These are phyloP conservation scores for Blastobotrys robertii DNA, from an alignment of 805 yeast species.

Conservation along the genomic window DNA sequence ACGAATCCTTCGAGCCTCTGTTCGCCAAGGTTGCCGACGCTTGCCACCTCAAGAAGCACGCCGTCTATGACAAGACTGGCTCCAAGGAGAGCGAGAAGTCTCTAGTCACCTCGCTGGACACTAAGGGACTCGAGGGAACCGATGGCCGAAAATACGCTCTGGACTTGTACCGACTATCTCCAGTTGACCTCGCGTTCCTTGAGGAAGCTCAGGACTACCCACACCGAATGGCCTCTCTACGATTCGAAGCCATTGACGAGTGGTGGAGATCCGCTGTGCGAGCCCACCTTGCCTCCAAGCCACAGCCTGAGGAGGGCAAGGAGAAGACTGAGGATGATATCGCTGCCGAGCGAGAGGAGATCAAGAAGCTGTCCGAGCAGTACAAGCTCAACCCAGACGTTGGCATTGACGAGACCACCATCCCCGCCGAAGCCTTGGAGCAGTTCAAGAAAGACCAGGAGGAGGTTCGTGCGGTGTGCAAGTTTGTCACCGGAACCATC, in stretches of 20 bases:
- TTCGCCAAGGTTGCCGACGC: slow-evolving; percentile 57
- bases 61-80: slow-evolving; percentile 41
- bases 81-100: slow-evolving; percentile 29
- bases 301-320: slow-evolving; percentile 17
- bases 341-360: slow-evolving; percentile 25
- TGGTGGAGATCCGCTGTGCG: slow-evolving; percentile 76
- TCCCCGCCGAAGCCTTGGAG: slow-evolving; percentile 29
- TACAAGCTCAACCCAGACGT: slow-evolving; percentile 76
- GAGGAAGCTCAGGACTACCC: slow-evolving; percentile 58
- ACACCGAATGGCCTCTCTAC: slow-evolving; percentile 64
- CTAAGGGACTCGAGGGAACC: slow-evolving; percentile 77
- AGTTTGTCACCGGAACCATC: slow-evolving; percentile 47
- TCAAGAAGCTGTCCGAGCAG: slow-evolving; percentile 36
- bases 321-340: slow-evolving; percentile 30
- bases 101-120: slow-evolving; percentile 60
- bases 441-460: slow-evolving; percentile 43
- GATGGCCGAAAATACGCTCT: slow-evolving; percentile 79
- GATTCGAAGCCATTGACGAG: slow-evolving; percentile 82
- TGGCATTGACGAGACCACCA: slow-evolving; percentile 31
- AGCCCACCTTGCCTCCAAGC: slow-evolving; percentile 26
- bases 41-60: slow-evolving; percentile 69
- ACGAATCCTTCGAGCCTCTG: slow-evolving; percentile 43
- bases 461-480: slow-evolving; percentile 61
- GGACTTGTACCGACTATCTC: slow-evolving; percentile 77
- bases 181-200: slow-evolving; percentile 70